Base-by-base conservation (phyloP, 2,329 filamentous ascomycete genomes). In the Colletotrichum eleusines region DNA sequence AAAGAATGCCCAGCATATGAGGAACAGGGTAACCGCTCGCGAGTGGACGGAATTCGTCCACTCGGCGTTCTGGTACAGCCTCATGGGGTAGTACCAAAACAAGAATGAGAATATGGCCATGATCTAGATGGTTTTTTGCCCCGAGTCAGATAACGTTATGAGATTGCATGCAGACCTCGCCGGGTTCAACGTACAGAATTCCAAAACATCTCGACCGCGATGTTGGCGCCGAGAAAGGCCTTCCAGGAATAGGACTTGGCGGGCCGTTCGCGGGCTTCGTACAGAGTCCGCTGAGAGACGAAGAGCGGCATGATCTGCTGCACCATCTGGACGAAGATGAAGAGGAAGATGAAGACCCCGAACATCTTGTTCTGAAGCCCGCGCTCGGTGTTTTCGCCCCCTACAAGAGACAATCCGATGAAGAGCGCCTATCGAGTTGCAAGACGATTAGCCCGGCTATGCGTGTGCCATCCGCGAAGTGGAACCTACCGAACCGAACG, bases 171-270 rank as follows among this genome's bases (percentile, higher is more conserved):
- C 20, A 20, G 5, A 23, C n/a, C n/a, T n/a, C n/a, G n/a, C n/a
- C n/a, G n/a, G n/a, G n/a, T n/a, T n/a, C n/a, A 6, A 44, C 64
- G 55, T 38, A 66, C 64, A 42, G 88, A 86, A 74, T 91, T 89
- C 85, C 89, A 93, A 0, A 90, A 89, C 1, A 93, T 80, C 78
- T 94, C 91, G 66, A 92, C 89, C 9, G 90, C 74, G 64, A 93
- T 88, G 76, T 91, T 90, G 73, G 87, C 84, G 48, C 90, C 80
- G 76, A 92, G 87, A 78, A 92, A 92, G 1, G 88, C 87, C 61
- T 87, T 84, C 90, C 90, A 92, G n/a, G 86, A 87, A 79, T 92
- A 92, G 0, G 88, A 85, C 76, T 90, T 89, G n/a, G 87, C 88
- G 0, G 89, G 88, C 2, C 90, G 84, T 77, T 92, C 90, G 53